Evolutionary conservation across 192 early-diverging fungal species (phyloP), one percentile per base, ranked within the genome.

Genomic region (Coemansia biformis): DNA sequence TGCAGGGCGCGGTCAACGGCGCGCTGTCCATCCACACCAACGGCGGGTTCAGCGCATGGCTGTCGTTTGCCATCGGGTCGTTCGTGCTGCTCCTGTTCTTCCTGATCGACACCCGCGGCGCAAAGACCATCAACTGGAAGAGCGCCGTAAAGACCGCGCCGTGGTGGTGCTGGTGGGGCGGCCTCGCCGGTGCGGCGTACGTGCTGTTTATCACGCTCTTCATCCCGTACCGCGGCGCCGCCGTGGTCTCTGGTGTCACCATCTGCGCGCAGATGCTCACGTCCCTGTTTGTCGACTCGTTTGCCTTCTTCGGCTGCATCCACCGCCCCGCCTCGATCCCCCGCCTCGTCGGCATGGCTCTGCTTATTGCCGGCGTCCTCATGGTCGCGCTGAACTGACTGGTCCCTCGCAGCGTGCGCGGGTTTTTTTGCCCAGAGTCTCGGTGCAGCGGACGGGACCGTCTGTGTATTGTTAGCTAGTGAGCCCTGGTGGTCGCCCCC

Each of bases 81-180:
- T 38, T 64, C 4, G 15, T 75, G 4, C 56, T 75, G 8, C 59
- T 63, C n/a, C 38, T 75, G 7, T 75, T 56, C 49, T 75, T 75
- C 33, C 49, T 75, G 26, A 26, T 75, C 24, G 71, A 75, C 23
- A 67, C 71, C 2, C 63, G 64, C 19, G 71, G 71, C 16, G 71
- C 55, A 18, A 62, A 55, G 30, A 31, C 64, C 4, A 57, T 75
- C 41, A 52, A 59, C 24, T 75, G 71, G 71, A 54, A 39, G 35
- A 75, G 63, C 44, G 19, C 56, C 0, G 4, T 51, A 37, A 75
- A 75, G 59, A 66, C 63, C 6, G 48, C 64, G 7, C 71, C 71
- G 23, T 75, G 71, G 71, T 75, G 71, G 71, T 48, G 51, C 34
- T 75, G 71, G 71, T 37, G 62, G 26, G 71, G 71, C 26, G 71